Percentiles rank a stretch among this genome's conserved stretches.
phyloP scores from a whole-genome alignment of 2,329 filamentous ascomycete species.

The Fusarium sp. region DNA sequence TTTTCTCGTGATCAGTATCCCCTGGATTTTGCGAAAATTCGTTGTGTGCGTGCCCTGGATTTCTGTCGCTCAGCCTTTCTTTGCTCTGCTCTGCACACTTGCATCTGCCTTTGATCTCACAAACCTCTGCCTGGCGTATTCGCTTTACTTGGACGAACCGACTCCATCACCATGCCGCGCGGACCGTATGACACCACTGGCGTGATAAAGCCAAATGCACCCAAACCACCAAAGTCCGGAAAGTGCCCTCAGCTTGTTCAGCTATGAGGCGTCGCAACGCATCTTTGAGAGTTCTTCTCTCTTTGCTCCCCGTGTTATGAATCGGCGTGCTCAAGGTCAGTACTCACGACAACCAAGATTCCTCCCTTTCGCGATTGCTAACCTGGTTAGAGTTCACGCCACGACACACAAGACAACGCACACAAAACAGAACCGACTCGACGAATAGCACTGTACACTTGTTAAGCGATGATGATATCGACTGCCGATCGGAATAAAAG shows the following conservation, averaged over 20 bases:
- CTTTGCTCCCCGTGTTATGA: slow-evolving; percentile 23
- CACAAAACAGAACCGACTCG: slow-evolving; percentile 14
- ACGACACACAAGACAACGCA: slow-evolving; percentile 8
- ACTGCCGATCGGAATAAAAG: slow-evolving; percentile 41
- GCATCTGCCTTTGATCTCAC: slow-evolving; percentile 28
- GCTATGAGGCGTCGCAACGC: slow-evolving; percentile 27
- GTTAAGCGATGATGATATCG: slow-evolving; percentile 41
- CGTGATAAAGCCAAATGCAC: slow-evolving; percentile 50
- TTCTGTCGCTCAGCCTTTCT: slow-evolving; percentile 33
- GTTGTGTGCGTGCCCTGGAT: slow-evolving; percentile 37
- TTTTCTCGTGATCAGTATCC: slow-evolving; percentile 35
- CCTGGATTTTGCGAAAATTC: slow-evolving; percentile 34
- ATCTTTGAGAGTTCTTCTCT: slow-evolving; percentile 11
- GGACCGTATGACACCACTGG: slow-evolving; percentile 55
- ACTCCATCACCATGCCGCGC: slow-evolving; percentile 47
- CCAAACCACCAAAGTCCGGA: slow-evolving; percentile 51
- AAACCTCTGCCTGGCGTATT: slow-evolving; percentile 14
- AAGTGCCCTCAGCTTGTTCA: slow-evolving; percentile 32
- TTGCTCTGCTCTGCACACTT: slow-evolving; percentile 23
- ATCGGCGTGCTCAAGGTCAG: slow-evolving; percentile 32
- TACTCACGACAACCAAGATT: neutral
- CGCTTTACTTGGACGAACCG: slow-evolving; percentile 10
- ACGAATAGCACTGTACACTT: slow-evolving; percentile 36
- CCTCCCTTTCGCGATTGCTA: slow-evolving; percentile 13
- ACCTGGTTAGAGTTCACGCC: slow-evolving; percentile 31